These are phyloP conservation scores for Debaryomyces robertsiae DNA, from an alignment of 1,139 yeast species.

Conservation along the genomic window DNA sequence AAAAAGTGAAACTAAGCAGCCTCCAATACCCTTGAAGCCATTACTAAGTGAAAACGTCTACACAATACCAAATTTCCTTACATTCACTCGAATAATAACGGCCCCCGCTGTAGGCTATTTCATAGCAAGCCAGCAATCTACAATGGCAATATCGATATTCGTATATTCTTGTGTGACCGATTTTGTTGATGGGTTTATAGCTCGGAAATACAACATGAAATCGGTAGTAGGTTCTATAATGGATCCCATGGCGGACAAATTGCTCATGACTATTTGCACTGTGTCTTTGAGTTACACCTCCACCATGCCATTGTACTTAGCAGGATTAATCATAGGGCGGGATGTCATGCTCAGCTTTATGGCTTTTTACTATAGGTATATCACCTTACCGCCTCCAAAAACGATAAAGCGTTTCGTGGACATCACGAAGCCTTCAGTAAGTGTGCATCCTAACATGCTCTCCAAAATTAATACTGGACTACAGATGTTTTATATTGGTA, in stretches of 20 bases:
- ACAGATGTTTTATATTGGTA: slow-evolving; percentile 88
- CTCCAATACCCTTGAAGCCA: slow-evolving; percentile 4
- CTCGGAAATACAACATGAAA: slow-evolving; percentile 74
- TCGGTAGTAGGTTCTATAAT: slow-evolving; percentile 87
- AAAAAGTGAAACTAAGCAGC: background rate
- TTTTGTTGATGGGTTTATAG: slow-evolving; percentile 87
- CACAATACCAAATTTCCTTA: slow-evolving; percentile 83
- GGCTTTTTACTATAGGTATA: slow-evolving; percentile 73
- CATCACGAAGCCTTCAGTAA: slow-evolving; percentile 78
- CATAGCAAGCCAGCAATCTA: slow-evolving; percentile 61
- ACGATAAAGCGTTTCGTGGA: slow-evolving; percentile 68
- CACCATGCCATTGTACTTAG: slow-evolving; percentile 68
- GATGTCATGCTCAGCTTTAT: slow-evolving; percentile 77
- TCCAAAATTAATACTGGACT: slow-evolving; percentile 88
- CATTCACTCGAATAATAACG: slow-evolving; percentile 72
- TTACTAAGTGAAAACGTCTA: slow-evolving; percentile 54
- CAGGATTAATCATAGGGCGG: slow-evolving; percentile 77
- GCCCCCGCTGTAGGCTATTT: slow-evolving; percentile 86
- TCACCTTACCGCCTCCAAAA: slow-evolving; percentile 74
- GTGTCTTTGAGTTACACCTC: slow-evolving; percentile 70
- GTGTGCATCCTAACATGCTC: slow-evolving; percentile 84
- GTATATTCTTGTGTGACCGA: slow-evolving; percentile 89
- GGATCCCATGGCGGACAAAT: slow-evolving; percentile 95
- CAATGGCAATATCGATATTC: slow-evolving; percentile 70
- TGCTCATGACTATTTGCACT: slow-evolving; percentile 85